These are phyloP conservation scores for Colletotrichum paranaense DNA, from an alignment of 2,329 filamentous ascomycete genomes.

Conservation along the genomic window DNA sequence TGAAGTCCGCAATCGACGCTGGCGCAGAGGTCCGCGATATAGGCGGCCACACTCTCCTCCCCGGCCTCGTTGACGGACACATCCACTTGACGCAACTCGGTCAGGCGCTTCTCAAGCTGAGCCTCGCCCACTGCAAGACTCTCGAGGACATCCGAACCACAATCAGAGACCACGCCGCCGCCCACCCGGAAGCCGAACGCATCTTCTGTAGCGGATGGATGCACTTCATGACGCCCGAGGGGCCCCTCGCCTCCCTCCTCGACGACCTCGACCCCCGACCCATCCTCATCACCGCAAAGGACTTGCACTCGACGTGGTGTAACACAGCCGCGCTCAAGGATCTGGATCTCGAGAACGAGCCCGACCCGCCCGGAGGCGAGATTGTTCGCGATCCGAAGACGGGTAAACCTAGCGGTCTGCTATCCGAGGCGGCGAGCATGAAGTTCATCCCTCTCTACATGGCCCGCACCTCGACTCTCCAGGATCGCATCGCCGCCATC, in stretches of 20 bases:
- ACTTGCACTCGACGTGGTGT: slow-evolving; percentile 67
- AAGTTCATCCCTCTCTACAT: slow-evolving; percentile 61
- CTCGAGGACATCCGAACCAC: slow-evolving; percentile 60
- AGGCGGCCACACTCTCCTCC: slow-evolving; percentile 55
- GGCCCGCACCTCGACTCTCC: slow-evolving; percentile 57
- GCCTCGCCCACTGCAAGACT: slow-evolving; percentile 57
- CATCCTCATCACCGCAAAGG: slow-evolving; percentile 67
- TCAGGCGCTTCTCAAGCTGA: slow-evolving; percentile 63
- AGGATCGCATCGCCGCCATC: slow-evolving; percentile 60
- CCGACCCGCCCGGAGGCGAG: slow-evolving; percentile 53
- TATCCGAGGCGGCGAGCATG: slow-evolving; percentile 60
- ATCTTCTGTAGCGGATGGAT: slow-evolving; percentile 67
- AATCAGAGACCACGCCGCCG: slow-evolving; percentile 56
- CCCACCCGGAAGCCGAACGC: slow-evolving; percentile 54
- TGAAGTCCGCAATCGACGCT: slow-evolving; percentile 38
- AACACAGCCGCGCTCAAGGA: slow-evolving; percentile 63
- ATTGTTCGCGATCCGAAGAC: slow-evolving; percentile 58
- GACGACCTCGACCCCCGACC: slow-evolving; percentile 63
- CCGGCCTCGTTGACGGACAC: slow-evolving; percentile 68
- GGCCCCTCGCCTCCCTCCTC: slow-evolving; percentile 60
- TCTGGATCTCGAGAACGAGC: slow-evolving; percentile 57
- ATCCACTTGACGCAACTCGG: slow-evolving; percentile 68
- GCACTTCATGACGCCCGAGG: slow-evolving; percentile 64
- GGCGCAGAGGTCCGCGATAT: slow-evolving; percentile 40
- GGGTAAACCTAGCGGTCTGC: slow-evolving; percentile 60